Conservation (phyloP, 2,329 filamentous ascomycete genomes). For the Chrysosphaeria jannelii region DNA sequence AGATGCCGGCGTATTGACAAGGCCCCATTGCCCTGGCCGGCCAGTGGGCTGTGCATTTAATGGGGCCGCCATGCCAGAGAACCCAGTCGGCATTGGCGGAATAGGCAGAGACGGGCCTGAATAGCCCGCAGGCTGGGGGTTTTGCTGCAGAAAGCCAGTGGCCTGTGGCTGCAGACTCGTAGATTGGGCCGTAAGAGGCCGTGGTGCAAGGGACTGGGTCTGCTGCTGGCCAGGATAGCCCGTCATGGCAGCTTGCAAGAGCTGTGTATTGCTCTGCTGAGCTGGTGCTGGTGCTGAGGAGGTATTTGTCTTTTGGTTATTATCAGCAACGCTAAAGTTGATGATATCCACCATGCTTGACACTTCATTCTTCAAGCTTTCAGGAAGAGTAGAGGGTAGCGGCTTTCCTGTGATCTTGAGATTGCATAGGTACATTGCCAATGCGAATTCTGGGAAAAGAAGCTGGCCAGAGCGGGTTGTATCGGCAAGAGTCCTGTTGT, state of each 20-base stretch:
- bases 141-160: conserved; percentile 34
- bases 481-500: conserved; percentile 53
- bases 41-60: conserved; percentile 89
- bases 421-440: conserved; percentile 97
- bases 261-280: conserved; percentile 38
- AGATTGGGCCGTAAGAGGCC: conserved; percentile 23
- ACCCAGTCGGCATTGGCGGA: conserved; percentile 71
- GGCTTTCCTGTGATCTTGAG: conserved; percentile 66
- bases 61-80: conserved; percentile 37
- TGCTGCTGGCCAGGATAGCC: conserved; percentile 24
- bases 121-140: conserved; percentile 52
- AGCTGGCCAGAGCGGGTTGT: conserved; percentile 90
- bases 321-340: conserved; percentile 62
- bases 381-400: conserved; percentile 44
- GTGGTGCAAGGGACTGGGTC: conserved; percentile 14
- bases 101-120: conserved; percentile 57
- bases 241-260: conserved; percentile 36
- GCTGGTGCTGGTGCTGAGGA: conserved; percentile 26
- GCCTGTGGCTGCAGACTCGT: conserved; percentile 33
- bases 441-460: conserved; percentile 87
- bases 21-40: conserved; percentile 82
- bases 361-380: conserved; percentile 80
- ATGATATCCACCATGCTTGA: conserved; percentile 99
- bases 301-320: conserved; percentile 21
- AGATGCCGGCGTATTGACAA: conserved; percentile 73